A percentile compares a stretch with the other conserved stretches of the same genome.
phyloP scores from a whole-genome alignment of 2,329 filamentous ascomycete species.

The Didymosphaeria variabile region DNA sequence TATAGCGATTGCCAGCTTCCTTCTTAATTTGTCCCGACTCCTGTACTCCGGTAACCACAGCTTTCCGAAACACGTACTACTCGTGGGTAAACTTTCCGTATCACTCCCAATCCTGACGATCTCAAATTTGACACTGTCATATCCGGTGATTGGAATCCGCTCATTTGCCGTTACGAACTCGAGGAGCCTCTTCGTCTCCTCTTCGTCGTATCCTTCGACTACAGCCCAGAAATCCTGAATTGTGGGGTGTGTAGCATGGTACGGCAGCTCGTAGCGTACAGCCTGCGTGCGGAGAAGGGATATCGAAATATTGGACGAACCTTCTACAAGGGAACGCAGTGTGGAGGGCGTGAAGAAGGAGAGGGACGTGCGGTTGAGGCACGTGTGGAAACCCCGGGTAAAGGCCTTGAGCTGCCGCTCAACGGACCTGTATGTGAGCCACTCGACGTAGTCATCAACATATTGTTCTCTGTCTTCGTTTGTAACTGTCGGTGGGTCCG shows the following conservation, averaged over 20 bases:
- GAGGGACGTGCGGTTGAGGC: constrained; percentile 75
- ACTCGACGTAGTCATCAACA: constrained; percentile 83
- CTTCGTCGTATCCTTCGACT: constrained; percentile 71
- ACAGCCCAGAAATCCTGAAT: constrained; percentile 87
- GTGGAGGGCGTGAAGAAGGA: constrained; percentile 55
- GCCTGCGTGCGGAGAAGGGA: constrained; percentile 71
- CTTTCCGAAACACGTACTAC: constrained; percentile 92
- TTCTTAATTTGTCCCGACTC: constrained; percentile 72
- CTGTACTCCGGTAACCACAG: constrained; percentile 85
- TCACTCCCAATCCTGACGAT: constrained; percentile 78
- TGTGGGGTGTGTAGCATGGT: constrained; percentile 72
- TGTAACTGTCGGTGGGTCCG: constrained; percentile 77
- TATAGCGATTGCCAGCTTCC: constrained; percentile 84
- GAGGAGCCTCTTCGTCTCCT: constrained; percentile 78
- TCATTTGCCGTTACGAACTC: constrained; percentile 97
- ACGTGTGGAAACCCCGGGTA: constrained; percentile 78
- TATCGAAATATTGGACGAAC: constrained; percentile 78
- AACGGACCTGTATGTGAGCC: constrained; percentile 81
- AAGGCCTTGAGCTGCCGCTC: constrained; percentile 82
- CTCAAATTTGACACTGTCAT: constrained; percentile 82
- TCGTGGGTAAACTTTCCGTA: constrained; percentile 75
- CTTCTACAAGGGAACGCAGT: constrained; percentile 83
- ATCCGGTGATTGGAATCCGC: constrained; percentile 85
- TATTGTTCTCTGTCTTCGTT: constrained; percentile 80
- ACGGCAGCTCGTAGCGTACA: constrained; percentile 81